Conservation (phyloP, 2,329 filamentous ascomycete genomes). For the Xylariaceae sp. region DNA sequence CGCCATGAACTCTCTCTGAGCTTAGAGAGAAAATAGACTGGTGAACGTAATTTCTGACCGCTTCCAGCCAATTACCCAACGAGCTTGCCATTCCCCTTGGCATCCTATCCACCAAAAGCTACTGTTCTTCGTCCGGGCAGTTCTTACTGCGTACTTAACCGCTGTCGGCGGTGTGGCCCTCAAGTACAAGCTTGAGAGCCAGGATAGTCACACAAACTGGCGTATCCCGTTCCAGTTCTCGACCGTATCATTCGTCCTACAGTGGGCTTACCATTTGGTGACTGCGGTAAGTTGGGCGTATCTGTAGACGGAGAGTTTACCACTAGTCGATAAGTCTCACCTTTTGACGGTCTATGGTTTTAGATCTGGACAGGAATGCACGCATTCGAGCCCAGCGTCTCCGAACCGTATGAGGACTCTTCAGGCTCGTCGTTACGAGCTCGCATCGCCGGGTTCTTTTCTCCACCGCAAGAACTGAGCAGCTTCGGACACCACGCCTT, state of each 20-base stretch:
- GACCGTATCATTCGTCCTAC: slow-evolving; percentile 37
- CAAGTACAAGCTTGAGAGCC: slow-evolving; percentile 41
- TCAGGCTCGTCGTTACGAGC: slow-evolving; percentile 32
- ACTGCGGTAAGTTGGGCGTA: slow-evolving; percentile 38
- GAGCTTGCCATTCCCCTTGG: slow-evolving; percentile 49
- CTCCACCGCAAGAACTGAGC: slow-evolving; percentile 38
- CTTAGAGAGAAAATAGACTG: background rate
- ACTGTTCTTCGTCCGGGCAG: slow-evolving; percentile 40
- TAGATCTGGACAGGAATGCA: slow-evolving; percentile 50
- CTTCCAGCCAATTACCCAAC: slow-evolving; percentile 45
- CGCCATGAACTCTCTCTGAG: background rate
- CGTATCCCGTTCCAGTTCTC: slow-evolving; percentile 46
- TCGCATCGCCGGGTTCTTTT: slow-evolving; percentile 36
- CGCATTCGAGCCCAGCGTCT: slow-evolving; percentile 39
- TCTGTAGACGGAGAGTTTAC: background rate
- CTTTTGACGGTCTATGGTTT: slow-evolving; percentile 1
- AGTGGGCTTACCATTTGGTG: slow-evolving; percentile 42
- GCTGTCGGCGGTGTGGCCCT: slow-evolving; percentile 37
- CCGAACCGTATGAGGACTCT: slow-evolving; percentile 27
- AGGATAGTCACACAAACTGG: slow-evolving; percentile 36
- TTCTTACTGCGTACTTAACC: slow-evolving; percentile 39
- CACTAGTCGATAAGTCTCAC: too few species aligned
- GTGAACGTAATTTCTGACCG: slow-evolving; percentile 26
- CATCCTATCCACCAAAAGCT: slow-evolving; percentile 39
- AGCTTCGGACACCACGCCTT: slow-evolving; percentile 43